Percentiles rank a stretch among this genome's conserved stretches.
phyloP scores from a whole-genome alignment of 352 stramenopile species.

The Pythium angustatum region DNA sequence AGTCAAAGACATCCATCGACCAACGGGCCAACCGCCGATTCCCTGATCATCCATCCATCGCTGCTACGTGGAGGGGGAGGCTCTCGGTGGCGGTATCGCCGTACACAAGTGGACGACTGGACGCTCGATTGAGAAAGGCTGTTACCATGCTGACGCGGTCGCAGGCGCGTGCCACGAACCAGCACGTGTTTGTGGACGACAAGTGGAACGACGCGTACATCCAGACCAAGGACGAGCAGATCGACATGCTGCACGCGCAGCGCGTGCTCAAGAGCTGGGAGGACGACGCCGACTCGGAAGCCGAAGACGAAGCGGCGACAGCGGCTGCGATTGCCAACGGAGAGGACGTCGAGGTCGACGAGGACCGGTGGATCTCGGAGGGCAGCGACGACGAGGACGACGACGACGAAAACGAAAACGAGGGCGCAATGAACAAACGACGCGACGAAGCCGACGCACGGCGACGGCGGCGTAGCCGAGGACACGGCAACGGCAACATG shows the following conservation, averaged over 20 bases:
- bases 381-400: conserved; percentile 16
- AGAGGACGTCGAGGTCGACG: conserved; percentile 21
- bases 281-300: conserved; percentile 37
- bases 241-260: conserved; percentile 65
- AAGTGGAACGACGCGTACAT: conserved; percentile 86
- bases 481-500: neutral
- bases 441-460: neutral
- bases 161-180: conserved; percentile 57
- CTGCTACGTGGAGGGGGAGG: too few relatives aligned
- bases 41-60: neutral
- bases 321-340: neutral
- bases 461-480: neutral
- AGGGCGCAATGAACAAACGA: neutral
- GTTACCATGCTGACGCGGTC: conserved; percentile 71
- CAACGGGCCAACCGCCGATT: too few relatives aligned
- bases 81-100: too few relatives aligned
- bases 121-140: too few relatives aligned
- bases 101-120: too few relatives aligned
- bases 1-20: too few relatives aligned
- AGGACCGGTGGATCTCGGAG: conserved; percentile 28
- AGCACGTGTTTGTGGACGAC: conserved; percentile 80
- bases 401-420: conserved; percentile 6
- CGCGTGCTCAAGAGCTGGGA: conserved; percentile 56
- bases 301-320: conserved; percentile 25
- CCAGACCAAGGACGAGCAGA: conserved; percentile 81